phyloP scores from a whole-genome alignment of 164 flowering plant species.

The Berberis vulgaris region DNA sequence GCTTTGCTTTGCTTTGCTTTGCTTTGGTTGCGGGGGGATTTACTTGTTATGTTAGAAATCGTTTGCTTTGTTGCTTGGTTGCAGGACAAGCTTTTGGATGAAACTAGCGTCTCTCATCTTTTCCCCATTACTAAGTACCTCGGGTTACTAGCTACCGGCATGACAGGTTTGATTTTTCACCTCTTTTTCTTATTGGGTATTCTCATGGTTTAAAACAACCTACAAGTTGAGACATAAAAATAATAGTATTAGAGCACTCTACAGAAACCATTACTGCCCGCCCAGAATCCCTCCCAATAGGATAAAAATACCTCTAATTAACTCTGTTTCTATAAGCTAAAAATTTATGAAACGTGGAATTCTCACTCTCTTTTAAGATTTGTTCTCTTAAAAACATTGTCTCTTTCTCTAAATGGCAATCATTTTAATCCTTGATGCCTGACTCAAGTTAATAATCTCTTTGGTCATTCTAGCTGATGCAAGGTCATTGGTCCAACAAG shows the following conservation, averaged over 20 bases:
- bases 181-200: not conserved
- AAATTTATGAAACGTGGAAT: too few relatives aligned
- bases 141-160: constrained; percentile 91
- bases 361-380: too few relatives aligned
- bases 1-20: not conserved
- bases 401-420: too few relatives aligned
- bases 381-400: not conserved
- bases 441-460: not conserved
- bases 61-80: constrained; percentile 1
- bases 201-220: not conserved
- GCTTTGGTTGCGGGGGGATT: not conserved
- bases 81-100: constrained; percentile 99
- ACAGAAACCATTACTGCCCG: too few relatives aligned
- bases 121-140: constrained; percentile 80
- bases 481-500: constrained; percentile 93
- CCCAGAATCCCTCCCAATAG: too few relatives aligned
- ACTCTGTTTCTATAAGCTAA: too few relatives aligned
- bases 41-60: not conserved
- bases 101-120: constrained; percentile 82
- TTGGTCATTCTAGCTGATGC: constrained; percentile 74
- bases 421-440: not conserved
- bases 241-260: too few relatives aligned
- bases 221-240: too few relatives aligned
- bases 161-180: constrained; percentile 57
- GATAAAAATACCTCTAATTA: too few relatives aligned